Percentiles rank a stretch among this genome's conserved stretches.
Conservation (phyloP, 2,329 filamentous ascomycete genomes). For the Fusarium compactum region DNA sequence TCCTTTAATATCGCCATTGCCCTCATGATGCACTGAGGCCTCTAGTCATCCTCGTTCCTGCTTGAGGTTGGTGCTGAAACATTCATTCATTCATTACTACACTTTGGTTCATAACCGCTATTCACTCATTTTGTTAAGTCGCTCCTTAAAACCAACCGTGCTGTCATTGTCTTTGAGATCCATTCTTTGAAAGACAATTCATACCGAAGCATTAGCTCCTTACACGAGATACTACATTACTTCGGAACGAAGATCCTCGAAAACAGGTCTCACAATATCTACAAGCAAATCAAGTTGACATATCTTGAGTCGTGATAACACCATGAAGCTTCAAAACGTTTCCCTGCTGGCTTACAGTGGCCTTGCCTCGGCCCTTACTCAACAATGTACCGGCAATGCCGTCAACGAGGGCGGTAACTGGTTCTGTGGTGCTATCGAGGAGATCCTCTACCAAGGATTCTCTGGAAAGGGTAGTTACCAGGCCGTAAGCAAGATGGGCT, state of each 20-base stretch:
- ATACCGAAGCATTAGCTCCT: constrained; percentile 20
- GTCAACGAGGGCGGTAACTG: constrained; percentile 66
- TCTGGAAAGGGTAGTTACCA: constrained; percentile 72
- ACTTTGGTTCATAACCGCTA: constrained; percentile 28
- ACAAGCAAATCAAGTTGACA: neutral
- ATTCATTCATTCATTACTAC: constrained; percentile 27
- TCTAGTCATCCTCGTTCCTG: constrained; percentile 28
- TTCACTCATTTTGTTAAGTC: constrained; percentile 41
- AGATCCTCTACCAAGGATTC: constrained; percentile 76
- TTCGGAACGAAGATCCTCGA: neutral
- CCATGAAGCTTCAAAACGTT: constrained; percentile 51
- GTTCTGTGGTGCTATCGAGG: constrained; percentile 73
- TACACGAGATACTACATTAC: neutral
- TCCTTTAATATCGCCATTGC: constrained; percentile 38
- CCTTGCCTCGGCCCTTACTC: constrained; percentile 49
- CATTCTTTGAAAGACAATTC: constrained; percentile 31
- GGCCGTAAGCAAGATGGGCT: constrained; percentile 70
- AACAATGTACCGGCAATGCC: constrained; percentile 53
- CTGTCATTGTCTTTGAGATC: constrained; percentile 24
- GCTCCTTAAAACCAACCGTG: constrained; percentile 33
- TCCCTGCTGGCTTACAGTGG: constrained; percentile 48
- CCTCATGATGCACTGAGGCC: constrained; percentile 9
- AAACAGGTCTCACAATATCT: constrained; percentile 9
- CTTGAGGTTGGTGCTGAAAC: constrained; percentile 36
- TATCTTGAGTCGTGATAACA: constrained; percentile 1